Percentiles rank a stretch among this genome's conserved stretches.
Evolutionary conservation across 306 rosid genomes (phyloP).

Genomic region (Ormosia semicastrata): DNA sequence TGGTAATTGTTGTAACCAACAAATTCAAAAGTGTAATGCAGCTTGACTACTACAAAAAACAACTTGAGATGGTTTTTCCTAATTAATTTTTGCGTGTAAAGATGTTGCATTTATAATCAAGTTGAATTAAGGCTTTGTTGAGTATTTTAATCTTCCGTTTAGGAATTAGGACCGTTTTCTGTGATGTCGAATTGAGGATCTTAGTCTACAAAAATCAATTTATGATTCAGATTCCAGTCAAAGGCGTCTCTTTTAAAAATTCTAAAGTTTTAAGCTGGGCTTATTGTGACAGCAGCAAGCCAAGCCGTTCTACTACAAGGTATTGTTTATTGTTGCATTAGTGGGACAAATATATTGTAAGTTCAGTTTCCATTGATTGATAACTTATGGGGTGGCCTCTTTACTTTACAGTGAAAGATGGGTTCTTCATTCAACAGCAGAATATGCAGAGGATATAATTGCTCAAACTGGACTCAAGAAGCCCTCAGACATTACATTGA

Average conservation of each 20-base stretch:
- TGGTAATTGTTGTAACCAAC: neutral
- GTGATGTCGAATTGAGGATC: constrained; percentile 21
- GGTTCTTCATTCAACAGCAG: constrained; percentile 84
- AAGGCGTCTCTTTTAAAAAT: constrained; percentile 62
- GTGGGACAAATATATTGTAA: neutral
- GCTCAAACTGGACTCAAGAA: constrained; percentile 79
- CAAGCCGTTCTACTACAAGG: constrained; percentile 68
- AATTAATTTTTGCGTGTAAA: neutral
- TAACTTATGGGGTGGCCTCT: constrained; percentile 13
- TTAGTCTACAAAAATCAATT: constrained; percentile 12
- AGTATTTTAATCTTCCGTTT: neutral
- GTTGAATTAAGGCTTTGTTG: constrained; percentile 5
- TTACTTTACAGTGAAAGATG: constrained; percentile 66
- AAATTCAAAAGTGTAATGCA: neutral
- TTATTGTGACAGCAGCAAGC: constrained; percentile 89
- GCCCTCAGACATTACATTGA: constrained; percentile 59
- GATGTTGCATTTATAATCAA: neutral
- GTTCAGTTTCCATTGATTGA: constrained; percentile 22
- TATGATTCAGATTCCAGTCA: constrained; percentile 65
- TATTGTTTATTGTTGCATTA: constrained; percentile 29
- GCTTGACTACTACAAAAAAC: neutral
- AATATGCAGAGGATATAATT: constrained; percentile 74
- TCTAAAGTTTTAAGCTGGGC: constrained; percentile 76
- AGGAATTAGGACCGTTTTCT: neutral
- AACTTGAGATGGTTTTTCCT: neutral